Conservation (phyloP, 352 stramenopile genomes). For the Globisporangium alternatum region DNA sequence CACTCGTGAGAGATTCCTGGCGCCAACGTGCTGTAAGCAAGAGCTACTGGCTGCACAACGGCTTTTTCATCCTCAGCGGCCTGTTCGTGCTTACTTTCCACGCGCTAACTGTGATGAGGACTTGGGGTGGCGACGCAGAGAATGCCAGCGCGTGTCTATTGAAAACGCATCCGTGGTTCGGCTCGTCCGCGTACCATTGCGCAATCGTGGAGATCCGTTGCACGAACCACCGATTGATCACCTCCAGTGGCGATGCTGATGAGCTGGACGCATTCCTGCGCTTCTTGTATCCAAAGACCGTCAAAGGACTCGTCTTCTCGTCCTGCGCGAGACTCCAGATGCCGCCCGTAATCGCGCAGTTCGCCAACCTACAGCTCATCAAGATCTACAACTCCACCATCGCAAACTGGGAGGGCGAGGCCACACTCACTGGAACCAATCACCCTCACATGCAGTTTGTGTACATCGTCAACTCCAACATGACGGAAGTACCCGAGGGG, state of each 20-base stretch:
- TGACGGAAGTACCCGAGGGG: slow-evolving; percentile 27
- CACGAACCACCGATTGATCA: not conserved
- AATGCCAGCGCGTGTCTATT: not conserved
- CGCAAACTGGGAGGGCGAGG: slow-evolving; percentile 18
- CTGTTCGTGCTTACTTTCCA: not conserved
- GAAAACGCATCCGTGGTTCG: slow-evolving; percentile 1
- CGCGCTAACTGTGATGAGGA: not conserved
- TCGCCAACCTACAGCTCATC: slow-evolving; percentile 27
- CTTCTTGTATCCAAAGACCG: slow-evolving; percentile 18
- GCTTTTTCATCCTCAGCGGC: not conserved
- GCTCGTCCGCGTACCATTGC: not conserved
- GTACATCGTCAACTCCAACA: slow-evolving; percentile 30
- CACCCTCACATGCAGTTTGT: slow-evolving; percentile 26
- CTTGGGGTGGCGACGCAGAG: not conserved
- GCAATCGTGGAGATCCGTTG: slow-evolving; percentile 3
- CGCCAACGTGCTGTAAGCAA: not conserved
- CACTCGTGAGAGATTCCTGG: not conserved
- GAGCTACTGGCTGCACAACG: not conserved
- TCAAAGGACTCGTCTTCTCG: slow-evolving; percentile 27
- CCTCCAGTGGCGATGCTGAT: not conserved
- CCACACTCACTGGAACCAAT: slow-evolving; percentile 19
- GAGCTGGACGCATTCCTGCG: slow-evolving; percentile 20
- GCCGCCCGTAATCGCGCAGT: slow-evolving; percentile 15
- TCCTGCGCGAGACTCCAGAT: slow-evolving; percentile 35
- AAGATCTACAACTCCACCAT: slow-evolving; percentile 51